Conservation (phyloP, 495 filamentous ascomycete species). For the Articulospora tetracladia region DNA sequence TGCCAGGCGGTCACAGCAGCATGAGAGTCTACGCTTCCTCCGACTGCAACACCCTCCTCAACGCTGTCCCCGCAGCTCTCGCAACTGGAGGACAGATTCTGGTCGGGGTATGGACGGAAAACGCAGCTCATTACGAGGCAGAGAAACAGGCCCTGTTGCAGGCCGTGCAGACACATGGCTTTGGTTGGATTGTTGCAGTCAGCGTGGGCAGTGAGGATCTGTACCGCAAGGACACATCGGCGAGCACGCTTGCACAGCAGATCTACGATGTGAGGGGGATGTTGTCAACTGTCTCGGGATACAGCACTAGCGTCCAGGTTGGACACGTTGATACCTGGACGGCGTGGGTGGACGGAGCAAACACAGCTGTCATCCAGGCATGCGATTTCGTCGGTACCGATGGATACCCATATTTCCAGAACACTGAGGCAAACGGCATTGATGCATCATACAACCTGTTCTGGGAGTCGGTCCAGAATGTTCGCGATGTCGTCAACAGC, state of each 20-base stretch:
- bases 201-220: constrained; percentile 88
- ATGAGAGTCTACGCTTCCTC: constrained; percentile 50
- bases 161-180: constrained; percentile 60
- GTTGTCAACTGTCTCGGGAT: constrained; percentile 20
- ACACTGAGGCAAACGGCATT: constrained; percentile 62
- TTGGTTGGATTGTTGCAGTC: constrained; percentile 68
- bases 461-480: constrained; percentile 50
- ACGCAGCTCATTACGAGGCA: constrained; percentile 54
- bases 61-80: constrained; percentile 76
- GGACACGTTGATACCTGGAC: constrained; percentile 94
- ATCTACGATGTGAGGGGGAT: constrained; percentile 25
- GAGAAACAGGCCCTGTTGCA: constrained; percentile 64
- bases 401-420: constrained; percentile 70
- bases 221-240: constrained; percentile 56
- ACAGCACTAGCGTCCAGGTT: constrained; percentile 47
- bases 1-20: constrained; percentile 69
- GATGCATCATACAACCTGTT: constrained; percentile 57
- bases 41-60: constrained; percentile 50
- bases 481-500: constrained; percentile 44
- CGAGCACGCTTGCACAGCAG: constrained; percentile 17
- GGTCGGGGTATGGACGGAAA: constrained; percentile 77
- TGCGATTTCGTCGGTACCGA: constrained; percentile 78
- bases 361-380: constrained; percentile 62
- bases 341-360: constrained; percentile 69
- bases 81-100: constrained; percentile 65